Conservation (phyloP, 2,329 filamentous ascomycete species). For the Domatiomyces globalis region DNA sequence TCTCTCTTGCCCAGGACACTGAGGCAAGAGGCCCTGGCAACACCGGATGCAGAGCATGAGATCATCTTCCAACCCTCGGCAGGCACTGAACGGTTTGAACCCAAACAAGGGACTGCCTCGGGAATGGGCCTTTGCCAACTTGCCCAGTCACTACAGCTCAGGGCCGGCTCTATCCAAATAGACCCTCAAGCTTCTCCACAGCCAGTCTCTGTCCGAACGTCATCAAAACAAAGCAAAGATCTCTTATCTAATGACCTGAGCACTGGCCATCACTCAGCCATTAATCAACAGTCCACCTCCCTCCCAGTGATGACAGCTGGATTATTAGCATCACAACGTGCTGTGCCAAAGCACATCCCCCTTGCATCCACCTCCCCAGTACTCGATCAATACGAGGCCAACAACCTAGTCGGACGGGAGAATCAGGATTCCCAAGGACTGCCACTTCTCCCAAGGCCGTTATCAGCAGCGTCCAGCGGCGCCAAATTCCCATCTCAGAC, state of each 20-base stretch:
- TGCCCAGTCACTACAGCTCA: background rate
- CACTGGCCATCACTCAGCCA: background rate
- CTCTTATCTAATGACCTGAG: background rate
- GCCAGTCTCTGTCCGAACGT: background rate
- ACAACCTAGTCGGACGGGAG: background rate
- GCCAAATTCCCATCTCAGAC: background rate
- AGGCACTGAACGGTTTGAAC: background rate
- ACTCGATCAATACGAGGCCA: background rate
- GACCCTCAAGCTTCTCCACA: background rate
- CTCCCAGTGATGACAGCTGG: no score
- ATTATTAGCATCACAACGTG: background rate
- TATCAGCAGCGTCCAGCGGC: background rate
- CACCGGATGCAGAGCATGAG: background rate
- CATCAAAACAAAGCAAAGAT: background rate
- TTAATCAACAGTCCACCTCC: background rate
- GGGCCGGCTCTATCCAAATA: background rate
- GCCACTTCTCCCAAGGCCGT: background rate
- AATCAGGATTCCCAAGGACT: no score
- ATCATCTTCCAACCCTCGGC: background rate
- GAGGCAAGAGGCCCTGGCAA: background rate
- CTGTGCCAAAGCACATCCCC: background rate
- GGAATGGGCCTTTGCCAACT: no score
- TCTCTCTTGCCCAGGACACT: background rate
- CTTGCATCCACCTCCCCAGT: background rate
- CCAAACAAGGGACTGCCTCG: background rate